Evolutionary conservation across 2,329 filamentous ascomycete species (phyloP).

Genomic region (Venturia aucupariae): DNA sequence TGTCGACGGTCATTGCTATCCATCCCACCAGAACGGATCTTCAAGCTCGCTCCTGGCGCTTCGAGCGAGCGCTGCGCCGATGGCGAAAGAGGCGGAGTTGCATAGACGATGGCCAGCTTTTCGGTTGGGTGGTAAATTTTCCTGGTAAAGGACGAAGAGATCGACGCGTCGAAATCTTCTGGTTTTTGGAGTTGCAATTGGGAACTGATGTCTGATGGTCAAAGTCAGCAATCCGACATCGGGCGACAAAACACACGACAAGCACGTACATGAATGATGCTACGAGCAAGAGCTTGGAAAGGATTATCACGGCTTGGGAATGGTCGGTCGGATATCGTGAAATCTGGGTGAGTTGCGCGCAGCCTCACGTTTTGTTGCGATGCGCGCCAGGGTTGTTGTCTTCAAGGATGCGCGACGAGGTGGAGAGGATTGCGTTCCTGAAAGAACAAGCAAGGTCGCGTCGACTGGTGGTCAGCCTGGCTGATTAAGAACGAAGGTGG

Average conservation of each 20-base stretch:
- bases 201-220: not conserved
- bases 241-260: too few relatives aligned
- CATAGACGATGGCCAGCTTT: constrained; percentile 58
- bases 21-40: constrained; percentile 56
- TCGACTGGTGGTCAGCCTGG: not conserved
- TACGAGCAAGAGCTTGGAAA: not conserved
- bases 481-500: constrained; percentile 1
- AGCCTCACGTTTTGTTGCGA: constrained; percentile 10
- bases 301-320: not conserved
- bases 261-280: not conserved
- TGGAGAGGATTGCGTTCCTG: constrained; percentile 8
- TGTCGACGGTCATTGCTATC: constrained; percentile 65
- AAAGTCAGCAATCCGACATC: not conserved
- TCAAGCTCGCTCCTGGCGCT: constrained; percentile 45
- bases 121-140: constrained; percentile 21
- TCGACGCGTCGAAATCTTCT: constrained; percentile 1
- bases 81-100: constrained; percentile 54
- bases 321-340: not conserved
- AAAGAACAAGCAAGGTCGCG: not conserved
- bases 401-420: constrained; percentile 6
- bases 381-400: constrained; percentile 6
- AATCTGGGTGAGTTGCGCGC: not conserved
- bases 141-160: not conserved
- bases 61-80: constrained; percentile 53
- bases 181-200: not conserved